Percentiles rank a stretch among this genome's conserved stretches.
Conservation (phyloP, 2,329 filamentous ascomycete species). For the Didymosphaeria variabile region DNA sequence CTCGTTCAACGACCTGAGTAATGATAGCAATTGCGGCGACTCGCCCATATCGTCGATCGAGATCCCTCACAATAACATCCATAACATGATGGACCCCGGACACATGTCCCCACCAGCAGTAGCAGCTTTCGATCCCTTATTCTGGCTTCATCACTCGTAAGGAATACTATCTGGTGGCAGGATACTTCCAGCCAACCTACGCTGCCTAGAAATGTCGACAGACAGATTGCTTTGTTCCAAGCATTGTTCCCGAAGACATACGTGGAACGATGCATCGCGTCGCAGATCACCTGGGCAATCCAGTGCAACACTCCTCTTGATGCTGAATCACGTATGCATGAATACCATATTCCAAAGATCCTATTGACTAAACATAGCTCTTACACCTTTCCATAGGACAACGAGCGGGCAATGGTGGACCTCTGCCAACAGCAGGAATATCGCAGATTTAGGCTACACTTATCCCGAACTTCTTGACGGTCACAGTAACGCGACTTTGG, state of each 20-base stretch:
- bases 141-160: slow-evolving; percentile 62
- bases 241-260: slow-evolving; percentile 51
- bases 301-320: slow-evolving; percentile 51
- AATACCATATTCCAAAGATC: neutral
- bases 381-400: slow-evolving; percentile 30
- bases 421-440: slow-evolving; percentile 19
- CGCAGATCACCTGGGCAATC: slow-evolving; percentile 42
- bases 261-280: slow-evolving; percentile 44
- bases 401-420: slow-evolving; percentile 27
- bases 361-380: slow-evolving; percentile 1
- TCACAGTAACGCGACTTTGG: slow-evolving; percentile 21
- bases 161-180: neutral
- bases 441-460: slow-evolving; percentile 26
- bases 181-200: neutral
- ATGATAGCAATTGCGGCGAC: slow-evolving; percentile 14
- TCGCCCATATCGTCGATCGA: slow-evolving; percentile 20
- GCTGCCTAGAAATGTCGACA: slow-evolving; percentile 24
- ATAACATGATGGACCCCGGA: slow-evolving; percentile 57
- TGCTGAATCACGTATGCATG: slow-evolving; percentile 54
- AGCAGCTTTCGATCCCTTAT: slow-evolving; percentile 68
- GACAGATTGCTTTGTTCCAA: slow-evolving; percentile 77
- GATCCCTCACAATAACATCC: slow-evolving; percentile 25
- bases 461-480: slow-evolving; percentile 27
- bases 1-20: slow-evolving; percentile 23
- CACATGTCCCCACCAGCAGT: slow-evolving; percentile 75